Evolutionary conservation across 106 monocot genomes (phyloP).

Genomic region (Dendrobium officinale): DNA sequence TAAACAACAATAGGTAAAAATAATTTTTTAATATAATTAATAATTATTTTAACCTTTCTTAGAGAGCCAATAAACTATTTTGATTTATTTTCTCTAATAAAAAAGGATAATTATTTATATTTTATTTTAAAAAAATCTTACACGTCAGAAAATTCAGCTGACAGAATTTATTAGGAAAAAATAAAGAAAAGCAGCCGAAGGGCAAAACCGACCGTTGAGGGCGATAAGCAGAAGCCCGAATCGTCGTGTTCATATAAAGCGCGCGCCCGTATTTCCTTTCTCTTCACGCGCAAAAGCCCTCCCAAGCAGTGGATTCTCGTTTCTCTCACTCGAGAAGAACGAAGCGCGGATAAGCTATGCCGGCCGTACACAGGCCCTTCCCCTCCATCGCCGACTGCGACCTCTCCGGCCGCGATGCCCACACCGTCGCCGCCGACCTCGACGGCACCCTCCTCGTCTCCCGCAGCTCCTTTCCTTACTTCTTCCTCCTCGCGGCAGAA

Average conservation of each 20-base stretch:
- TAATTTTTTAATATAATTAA: too few relatives aligned
- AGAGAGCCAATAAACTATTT: too few relatives aligned
- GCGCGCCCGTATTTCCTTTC: neutral
- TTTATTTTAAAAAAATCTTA: too few relatives aligned
- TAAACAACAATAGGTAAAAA: too few relatives aligned
- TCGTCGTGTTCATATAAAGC: neutral
- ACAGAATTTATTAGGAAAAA: too few relatives aligned
- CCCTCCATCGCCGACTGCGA: conserved; percentile 34
- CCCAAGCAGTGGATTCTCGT: neutral
- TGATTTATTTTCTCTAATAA: too few relatives aligned
- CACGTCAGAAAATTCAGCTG: too few relatives aligned
- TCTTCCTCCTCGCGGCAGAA: conserved; percentile 77
- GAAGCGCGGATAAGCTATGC: neutral
- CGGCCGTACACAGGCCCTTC: conserved; percentile 16
- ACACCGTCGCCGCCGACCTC: conserved; percentile 64
- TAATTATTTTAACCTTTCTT: too few relatives aligned
- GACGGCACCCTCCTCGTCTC: conserved; percentile 84
- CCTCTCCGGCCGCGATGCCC: conserved; percentile 15
- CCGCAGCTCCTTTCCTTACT: conserved; percentile 82
- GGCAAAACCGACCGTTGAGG: neutral
- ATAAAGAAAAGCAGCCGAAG: neutral
- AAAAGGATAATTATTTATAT: too few relatives aligned
- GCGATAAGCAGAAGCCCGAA: neutral
- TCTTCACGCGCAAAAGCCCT: neutral
- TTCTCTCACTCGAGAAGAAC: neutral